phyloP scores from a whole-genome alignment of 2,329 filamentous ascomycete genomes.

The Chalara sp. region DNA sequence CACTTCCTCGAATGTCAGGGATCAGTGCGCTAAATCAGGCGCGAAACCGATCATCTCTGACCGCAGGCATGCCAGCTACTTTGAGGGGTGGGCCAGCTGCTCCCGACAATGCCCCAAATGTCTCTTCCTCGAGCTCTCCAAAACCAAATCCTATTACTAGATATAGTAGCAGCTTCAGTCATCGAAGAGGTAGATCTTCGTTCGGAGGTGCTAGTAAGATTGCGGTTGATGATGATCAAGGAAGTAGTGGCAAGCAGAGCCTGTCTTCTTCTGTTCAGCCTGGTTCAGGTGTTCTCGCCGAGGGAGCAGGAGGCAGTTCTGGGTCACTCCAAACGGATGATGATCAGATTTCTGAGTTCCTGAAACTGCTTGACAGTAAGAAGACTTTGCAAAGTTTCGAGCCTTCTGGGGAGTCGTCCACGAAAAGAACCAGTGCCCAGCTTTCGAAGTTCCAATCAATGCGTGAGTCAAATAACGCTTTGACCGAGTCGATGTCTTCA shows the following conservation, averaged over 20 bases:
- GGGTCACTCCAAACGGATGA: constrained; percentile 70
- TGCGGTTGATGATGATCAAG: constrained; percentile 65
- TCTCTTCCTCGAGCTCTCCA: constrained; percentile 68
- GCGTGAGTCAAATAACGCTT: constrained; percentile 78
- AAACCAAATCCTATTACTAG: constrained; percentile 70
- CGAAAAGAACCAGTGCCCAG: constrained; percentile 70
- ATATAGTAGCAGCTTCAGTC: constrained; percentile 92
- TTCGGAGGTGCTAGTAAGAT: constrained; percentile 62
- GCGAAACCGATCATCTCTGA: constrained; percentile 65
- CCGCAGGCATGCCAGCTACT: constrained; percentile 68
- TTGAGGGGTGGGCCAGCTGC: constrained; percentile 58
- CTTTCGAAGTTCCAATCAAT: constrained; percentile 82
- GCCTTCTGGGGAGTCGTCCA: constrained; percentile 58
- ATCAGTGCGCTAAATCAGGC: constrained; percentile 47
- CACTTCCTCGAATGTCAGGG: constrained; percentile 40
- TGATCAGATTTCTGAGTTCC: constrained; percentile 87
- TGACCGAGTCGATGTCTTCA: constrained; percentile 83
- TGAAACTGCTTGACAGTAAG: constrained; percentile 80
- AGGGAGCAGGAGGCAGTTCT: constrained; percentile 58
- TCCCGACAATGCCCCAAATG: constrained; percentile 54
- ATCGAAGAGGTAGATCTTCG: constrained; percentile 72
- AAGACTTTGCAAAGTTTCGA: constrained; percentile 82
- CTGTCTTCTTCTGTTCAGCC: constrained; percentile 65
- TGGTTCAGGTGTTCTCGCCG: constrained; percentile 73
- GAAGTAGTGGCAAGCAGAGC: constrained; percentile 74